These are phyloP conservation scores for Calocybe cyanea DNA, from an alignment of 768 basidiomycete species.

Conservation along the genomic window DNA sequence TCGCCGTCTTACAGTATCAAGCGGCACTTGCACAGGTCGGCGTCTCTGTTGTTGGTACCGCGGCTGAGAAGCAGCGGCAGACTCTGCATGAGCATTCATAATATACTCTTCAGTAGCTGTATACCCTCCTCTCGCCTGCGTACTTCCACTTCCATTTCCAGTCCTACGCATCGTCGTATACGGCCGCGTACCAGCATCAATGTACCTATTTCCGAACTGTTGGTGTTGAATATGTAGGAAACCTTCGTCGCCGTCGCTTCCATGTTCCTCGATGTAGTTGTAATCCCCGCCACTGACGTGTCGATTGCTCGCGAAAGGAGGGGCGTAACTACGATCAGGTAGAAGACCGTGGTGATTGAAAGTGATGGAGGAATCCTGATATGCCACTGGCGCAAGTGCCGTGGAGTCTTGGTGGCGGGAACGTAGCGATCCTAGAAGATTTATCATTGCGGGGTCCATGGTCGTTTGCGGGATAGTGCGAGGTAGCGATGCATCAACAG, in stretches of 20 bases:
- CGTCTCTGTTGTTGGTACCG: constrained; percentile 12
- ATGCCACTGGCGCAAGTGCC: constrained; percentile 4
- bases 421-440: constrained; percentile 31
- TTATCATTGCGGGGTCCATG: constrained; percentile 35
- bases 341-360: background rate
- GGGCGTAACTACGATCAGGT: background rate
- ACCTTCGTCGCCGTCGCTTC: background rate
- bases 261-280: background rate
- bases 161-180: no score
- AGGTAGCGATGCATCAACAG: no score
- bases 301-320: background rate
- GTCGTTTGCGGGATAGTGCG: constrained; percentile 5
- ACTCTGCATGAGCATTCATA: constrained; percentile 48
- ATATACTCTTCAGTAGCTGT: constrained; percentile 69
- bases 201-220: background rate
- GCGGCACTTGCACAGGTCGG: constrained; percentile 27
- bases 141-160: background rate
- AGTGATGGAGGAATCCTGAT: background rate
- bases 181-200: background rate
- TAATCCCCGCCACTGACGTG: background rate
- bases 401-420: constrained; percentile 1
- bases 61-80: constrained; percentile 9
- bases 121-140: constrained; percentile 49
- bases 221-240: background rate
- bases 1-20: constrained; percentile 26